phyloP scores from a whole-genome alignment of 2,329 filamentous ascomycete genomes.

The Cercospora beticola region DNA sequence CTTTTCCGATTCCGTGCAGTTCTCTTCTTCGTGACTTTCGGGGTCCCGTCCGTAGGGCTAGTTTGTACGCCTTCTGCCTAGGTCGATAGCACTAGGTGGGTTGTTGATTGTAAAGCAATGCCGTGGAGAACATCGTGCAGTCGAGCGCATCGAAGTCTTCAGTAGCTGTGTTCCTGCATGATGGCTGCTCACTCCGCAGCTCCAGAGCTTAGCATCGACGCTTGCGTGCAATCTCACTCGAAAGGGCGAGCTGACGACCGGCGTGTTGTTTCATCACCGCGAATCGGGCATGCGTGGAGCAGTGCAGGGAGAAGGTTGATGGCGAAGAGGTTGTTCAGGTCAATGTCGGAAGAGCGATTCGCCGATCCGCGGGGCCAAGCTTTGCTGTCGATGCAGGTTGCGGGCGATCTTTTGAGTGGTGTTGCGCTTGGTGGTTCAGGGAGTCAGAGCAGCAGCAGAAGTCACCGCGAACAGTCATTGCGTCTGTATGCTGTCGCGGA shows the following conservation, averaged over 20 bases:
- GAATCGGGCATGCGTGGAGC: neutral
- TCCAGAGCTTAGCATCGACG: neutral
- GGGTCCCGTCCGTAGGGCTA: neutral
- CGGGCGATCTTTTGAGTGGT: slow-evolving; percentile 2
- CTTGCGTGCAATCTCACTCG: neutral
- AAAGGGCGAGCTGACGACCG: neutral
- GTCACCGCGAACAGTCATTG: slow-evolving; percentile 1
- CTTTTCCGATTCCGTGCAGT: neutral
- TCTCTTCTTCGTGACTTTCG: neutral
- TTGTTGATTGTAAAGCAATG: neutral
- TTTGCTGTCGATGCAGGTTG: neutral
- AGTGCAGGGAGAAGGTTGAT: neutral
- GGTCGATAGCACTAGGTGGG: neutral
- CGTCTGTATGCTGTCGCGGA: slow-evolving; percentile 13
- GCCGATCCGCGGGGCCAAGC: neutral
- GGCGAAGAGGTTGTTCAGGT: neutral
- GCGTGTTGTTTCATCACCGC: neutral
- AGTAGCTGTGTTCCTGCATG: neutral
- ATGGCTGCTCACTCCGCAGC: neutral
- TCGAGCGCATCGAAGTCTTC: neutral
- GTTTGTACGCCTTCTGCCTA: neutral
- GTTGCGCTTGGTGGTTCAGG: neutral
- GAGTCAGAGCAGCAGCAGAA: neutral
- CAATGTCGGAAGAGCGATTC: neutral
- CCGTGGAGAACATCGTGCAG: neutral